phyloP scores from a whole-genome alignment of 352 stramenopile genomes.

The Paralagenidium karlingii region DNA sequence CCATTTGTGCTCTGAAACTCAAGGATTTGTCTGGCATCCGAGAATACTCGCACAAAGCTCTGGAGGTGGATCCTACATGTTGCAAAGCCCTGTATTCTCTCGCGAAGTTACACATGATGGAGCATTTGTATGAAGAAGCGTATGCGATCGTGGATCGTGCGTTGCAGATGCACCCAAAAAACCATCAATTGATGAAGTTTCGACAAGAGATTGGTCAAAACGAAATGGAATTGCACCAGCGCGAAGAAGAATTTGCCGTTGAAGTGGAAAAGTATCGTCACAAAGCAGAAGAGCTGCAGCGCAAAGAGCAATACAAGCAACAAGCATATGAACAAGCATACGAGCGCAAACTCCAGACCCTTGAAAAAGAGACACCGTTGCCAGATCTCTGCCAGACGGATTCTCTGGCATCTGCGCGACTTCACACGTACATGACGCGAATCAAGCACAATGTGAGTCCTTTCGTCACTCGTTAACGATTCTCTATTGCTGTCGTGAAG shows the following conservation, averaged over 20 bases:
- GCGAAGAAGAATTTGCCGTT: slow-evolving; percentile 2
- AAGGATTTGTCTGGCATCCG: slow-evolving; percentile 31
- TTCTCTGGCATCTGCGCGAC: slow-evolving; percentile 12
- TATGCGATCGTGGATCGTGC: slow-evolving; percentile 19
- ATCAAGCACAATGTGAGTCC: slow-evolving; percentile 37
- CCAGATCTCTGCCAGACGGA: too few species aligned
- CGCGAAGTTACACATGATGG: slow-evolving; percentile 46
- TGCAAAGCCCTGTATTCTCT: slow-evolving; percentile 63
- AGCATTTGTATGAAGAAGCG: slow-evolving; percentile 41
- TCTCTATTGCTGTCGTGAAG: too few species aligned
- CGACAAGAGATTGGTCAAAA: slow-evolving; percentile 26
- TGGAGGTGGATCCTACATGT: slow-evolving; percentile 24
- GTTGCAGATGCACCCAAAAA: slow-evolving; percentile 20
- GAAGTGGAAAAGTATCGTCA: slow-evolving; percentile 1
- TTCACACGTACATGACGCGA: slow-evolving; percentile 51
- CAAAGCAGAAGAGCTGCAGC: slow-evolving; percentile 25
- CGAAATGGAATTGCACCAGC: slow-evolving; percentile 5
- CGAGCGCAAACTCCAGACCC: too few species aligned
- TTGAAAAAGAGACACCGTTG: too few species aligned
- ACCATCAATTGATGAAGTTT: slow-evolving; percentile 34
- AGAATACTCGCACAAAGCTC: slow-evolving; percentile 41
- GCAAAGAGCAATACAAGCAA: slow-evolving; percentile 18
- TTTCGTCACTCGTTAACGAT: too few species aligned
- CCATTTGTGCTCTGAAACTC: slow-evolving; percentile 65
- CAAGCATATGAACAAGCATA: slow-evolving; percentile 57